Evolutionary conservation across 2,329 filamentous ascomycete genomes (phyloP).

Genomic region (Alternaria incomplexa): DNA sequence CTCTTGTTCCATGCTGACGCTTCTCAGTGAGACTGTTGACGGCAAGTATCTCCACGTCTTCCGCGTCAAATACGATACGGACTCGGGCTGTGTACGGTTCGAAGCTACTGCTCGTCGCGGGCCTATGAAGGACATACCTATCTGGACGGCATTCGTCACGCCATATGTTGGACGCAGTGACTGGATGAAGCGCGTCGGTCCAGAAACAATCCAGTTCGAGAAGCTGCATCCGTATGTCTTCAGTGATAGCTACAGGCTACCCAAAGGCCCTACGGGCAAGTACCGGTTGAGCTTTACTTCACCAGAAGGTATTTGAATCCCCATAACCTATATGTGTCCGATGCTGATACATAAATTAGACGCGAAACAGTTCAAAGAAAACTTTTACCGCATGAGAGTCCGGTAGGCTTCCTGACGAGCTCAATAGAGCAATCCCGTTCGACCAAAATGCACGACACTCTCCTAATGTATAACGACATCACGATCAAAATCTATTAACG

Average conservation of each 20-base stretch:
- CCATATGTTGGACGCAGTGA: slow-evolving; percentile 53
- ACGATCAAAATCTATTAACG: slow-evolving; percentile 24
- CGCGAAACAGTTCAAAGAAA: slow-evolving; percentile 37
- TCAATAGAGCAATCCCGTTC: background rate
- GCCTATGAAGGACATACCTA: slow-evolving; percentile 60
- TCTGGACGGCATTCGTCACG: slow-evolving; percentile 61
- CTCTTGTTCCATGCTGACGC: slow-evolving; percentile 12
- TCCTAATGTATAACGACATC: slow-evolving; percentile 7
- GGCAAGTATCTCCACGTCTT: slow-evolving; percentile 60
- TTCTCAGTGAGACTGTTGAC: slow-evolving; percentile 58
- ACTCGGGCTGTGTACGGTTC: slow-evolving; percentile 60
- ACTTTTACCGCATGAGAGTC: slow-evolving; percentile 39
- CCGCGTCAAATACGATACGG: slow-evolving; percentile 60
- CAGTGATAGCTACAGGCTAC: slow-evolving; percentile 55
- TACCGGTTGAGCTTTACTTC: slow-evolving; percentile 45
- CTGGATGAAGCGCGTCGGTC: slow-evolving; percentile 56
- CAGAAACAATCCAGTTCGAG: slow-evolving; percentile 56
- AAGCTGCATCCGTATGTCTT: slow-evolving; percentile 62
- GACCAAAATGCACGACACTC: background rate
- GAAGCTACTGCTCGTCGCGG: slow-evolving; percentile 63
- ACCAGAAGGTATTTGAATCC: slow-evolving; percentile 33
- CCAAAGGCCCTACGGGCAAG: slow-evolving; percentile 36
- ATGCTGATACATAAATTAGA: slow-evolving; percentile 22
- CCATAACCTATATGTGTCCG: too few species aligned
- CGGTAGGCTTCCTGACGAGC: background rate